Base-by-base conservation (phyloP, 768 basidiomycete species). In the Mycena maculata region DNA sequence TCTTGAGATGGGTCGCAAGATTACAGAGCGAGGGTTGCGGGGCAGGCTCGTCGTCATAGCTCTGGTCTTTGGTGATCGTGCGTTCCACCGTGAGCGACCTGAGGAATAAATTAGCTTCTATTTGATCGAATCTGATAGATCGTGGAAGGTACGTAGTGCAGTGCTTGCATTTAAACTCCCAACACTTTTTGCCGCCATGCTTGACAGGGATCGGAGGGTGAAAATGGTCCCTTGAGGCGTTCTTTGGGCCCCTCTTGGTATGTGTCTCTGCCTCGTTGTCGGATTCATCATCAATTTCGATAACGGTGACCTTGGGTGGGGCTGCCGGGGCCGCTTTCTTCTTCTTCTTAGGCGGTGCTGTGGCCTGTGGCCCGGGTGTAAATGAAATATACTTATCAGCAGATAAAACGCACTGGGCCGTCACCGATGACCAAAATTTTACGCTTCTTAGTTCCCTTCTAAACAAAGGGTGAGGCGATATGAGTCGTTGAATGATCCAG, bases 21-120 rank as follows among this genome's bases (percentile, higher is more conserved):
- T 78, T 78, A 15, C 74, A 63, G 23, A 79, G 69, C 22, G 47
- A 38, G 41, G 76, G 78, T 10, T 70, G 63, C 2, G 23, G n/a
- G n/a, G n/a, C 36, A 0, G 48, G 67, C 65, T 78, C 77, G 11
- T 65, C 61, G 13, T 74, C 69, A 49, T 77, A 77, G 0, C 23
- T 68, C 1, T 49, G 31, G 27, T 63, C 25, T 0, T 12, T 30
- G 0, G 36, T 61, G 3, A 72, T 28, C 3, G 72, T 66, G 7
- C 63, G 55, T 18, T 25, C 7, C 41, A 71, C 47, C 2, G 59
- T 67, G 27, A 3, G 33, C 3, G 44, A 47, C 15, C 57, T 56
- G 5, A 33, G 18, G 18, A 39, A 11, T 20, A 6, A 20, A 28
- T 55, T 8, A 53, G 31, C 15, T 2, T 6, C 5, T 13, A 41